phyloP scores from a whole-genome alignment of 106 monocot species.

The Vanilla planifolia region DNA sequence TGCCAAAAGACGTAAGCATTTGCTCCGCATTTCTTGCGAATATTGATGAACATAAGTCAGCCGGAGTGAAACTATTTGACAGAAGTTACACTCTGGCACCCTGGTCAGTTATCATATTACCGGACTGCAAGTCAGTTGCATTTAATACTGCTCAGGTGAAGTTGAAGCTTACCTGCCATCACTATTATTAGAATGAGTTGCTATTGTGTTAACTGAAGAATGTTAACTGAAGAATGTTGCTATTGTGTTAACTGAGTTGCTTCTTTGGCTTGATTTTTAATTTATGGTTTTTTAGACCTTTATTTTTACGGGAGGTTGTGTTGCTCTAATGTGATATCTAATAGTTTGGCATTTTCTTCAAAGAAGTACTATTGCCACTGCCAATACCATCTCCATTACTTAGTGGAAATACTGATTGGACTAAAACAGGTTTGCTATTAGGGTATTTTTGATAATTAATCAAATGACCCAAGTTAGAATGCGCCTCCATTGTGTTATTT shows the following conservation, averaged over 20 bases:
- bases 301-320: not conserved
- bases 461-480: too few relatives aligned
- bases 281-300: not conserved
- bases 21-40: conserved; percentile 97
- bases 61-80: conserved; percentile 56
- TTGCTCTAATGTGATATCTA: not conserved
- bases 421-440: too few relatives aligned
- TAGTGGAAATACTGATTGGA: too few relatives aligned
- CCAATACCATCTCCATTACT: too few relatives aligned
- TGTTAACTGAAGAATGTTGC: not conserved
- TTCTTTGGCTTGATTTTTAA: not conserved
- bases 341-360: not conserved
- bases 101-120: conserved; percentile 94
- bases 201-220: not conserved
- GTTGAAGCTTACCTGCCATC: not conserved
- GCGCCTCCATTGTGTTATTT: too few relatives aligned
- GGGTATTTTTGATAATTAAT: too few relatives aligned
- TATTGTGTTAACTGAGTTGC: not conserved
- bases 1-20: conserved; percentile 39
- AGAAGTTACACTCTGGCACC: conserved; percentile 57
- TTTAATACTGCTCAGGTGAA: conserved; percentile 92
- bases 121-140: conserved; percentile 83
- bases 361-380: too few relatives aligned
- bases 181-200: conserved; percentile 1
- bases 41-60: conserved; percentile 75